phyloP scores from a whole-genome alignment of 371 early-diverging fungal species.

The Mortierella sp. region DNA sequence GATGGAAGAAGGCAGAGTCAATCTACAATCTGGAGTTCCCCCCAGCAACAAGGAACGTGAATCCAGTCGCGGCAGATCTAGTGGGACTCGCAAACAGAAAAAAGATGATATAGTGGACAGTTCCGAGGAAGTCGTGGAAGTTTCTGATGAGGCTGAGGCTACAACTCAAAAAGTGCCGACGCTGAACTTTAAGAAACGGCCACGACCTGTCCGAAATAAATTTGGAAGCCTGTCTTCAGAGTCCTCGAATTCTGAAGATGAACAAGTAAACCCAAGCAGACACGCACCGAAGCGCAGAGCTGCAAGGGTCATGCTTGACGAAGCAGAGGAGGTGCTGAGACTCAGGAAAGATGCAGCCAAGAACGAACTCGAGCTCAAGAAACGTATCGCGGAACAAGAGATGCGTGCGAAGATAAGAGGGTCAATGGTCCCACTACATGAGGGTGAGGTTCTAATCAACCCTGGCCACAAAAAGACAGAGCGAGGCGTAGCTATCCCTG shows the following conservation, averaged over 20 bases:
- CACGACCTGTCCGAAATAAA: conserved; percentile 12
- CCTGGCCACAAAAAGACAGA: conserved; percentile 64
- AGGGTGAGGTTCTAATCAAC: conserved; percentile 60
- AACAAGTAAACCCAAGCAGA: neutral
- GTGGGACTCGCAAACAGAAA: neutral
- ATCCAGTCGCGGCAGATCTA: neutral
- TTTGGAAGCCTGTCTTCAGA: conserved; percentile 15
- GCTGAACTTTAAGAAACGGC: conserved; percentile 22
- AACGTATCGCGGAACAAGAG: conserved; percentile 43
- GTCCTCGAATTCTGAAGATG: conserved; percentile 1
- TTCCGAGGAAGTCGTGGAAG: neutral
- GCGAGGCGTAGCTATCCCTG: conserved; percentile 64
- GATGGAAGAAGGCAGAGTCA: neutral
- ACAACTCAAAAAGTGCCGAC: neutral
- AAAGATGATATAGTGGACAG: too few relatives aligned
- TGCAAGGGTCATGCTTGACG: conserved; percentile 7
- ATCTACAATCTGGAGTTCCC: too few relatives aligned
- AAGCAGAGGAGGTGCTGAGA: conserved; percentile 26
- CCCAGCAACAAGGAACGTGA: neutral
- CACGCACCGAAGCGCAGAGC: conserved; percentile 4
- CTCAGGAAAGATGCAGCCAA: conserved; percentile 26
- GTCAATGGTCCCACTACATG: neutral
- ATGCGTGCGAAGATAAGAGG: conserved; percentile 14
- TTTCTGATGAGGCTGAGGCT: neutral
- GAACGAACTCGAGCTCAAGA: conserved; percentile 33